Conservation (phyloP, 441 rosid species). For the Raphanus hybrid region DNA sequence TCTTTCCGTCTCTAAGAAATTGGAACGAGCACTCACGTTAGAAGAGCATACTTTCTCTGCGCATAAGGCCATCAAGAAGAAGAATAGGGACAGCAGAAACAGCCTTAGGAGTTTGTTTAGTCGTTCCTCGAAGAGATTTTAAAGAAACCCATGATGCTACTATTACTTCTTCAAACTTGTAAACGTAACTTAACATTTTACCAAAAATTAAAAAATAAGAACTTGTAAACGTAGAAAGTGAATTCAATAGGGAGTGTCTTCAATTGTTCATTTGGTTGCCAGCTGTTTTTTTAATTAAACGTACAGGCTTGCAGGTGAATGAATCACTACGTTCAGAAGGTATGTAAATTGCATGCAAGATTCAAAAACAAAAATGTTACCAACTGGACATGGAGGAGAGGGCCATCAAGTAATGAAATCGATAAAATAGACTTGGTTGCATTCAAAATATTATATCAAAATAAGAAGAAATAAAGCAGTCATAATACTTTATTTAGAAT, state of each 20-base stretch:
- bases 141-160: constrained; percentile 23
- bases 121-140: constrained; percentile 57
- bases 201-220: background rate
- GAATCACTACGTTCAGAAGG: background rate
- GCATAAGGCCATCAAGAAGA: constrained; percentile 35
- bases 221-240: constrained; percentile 6
- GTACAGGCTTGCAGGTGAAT: background rate
- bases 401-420: background rate
- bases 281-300: background rate
- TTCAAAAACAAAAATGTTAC: background rate
- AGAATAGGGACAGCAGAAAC: constrained; percentile 53
- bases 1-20: constrained; percentile 53
- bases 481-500: background rate
- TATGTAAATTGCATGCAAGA: background rate
- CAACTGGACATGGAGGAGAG: background rate
- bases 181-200: background rate
- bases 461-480: background rate
- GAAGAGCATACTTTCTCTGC: constrained; percentile 45
- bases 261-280: background rate
- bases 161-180: constrained; percentile 25
- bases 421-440: background rate
- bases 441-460: background rate
- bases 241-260: constrained; percentile 3
- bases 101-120: constrained; percentile 69
- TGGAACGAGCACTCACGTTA: constrained; percentile 56